Base-by-base conservation (phyloP, 768 basidiomycete genomes). In the Sarcodon sp. region DNA sequence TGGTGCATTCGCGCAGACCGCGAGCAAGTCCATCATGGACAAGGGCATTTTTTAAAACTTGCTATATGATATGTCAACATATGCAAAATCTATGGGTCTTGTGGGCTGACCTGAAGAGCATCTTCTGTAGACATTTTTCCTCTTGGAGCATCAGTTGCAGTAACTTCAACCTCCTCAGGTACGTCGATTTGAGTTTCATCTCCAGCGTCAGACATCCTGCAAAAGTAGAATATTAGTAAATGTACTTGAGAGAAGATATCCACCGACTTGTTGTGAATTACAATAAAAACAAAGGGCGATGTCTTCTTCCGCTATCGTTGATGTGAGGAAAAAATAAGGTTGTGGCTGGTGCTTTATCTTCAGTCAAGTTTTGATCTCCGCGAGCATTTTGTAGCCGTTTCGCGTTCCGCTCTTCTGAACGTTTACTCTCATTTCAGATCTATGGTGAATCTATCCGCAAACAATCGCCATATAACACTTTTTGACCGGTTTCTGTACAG, bases 11-110 rank as follows among this genome's bases (percentile, higher is more conserved):
- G 56, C 93, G 89, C 55, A 99, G 85, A 68, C 94, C 94, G 55
- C 94, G 88, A 51, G 94, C 90, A 53, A 99, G 91, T 62, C 94
- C 93, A 64, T 99, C 94, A 72, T 97, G 93, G 55, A 92, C 83
- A 59, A 99, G 83, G 50, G 94, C 89, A 63, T 91, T 96, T 79
- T 98, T 99, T 79, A 99, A 75, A 55, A 99, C 94, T 87, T 94
- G 86, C 87, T 97, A 64, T 47, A 65, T 32, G 15, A 18, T 27
- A 12, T 10, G 15, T 7, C 46, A 38, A 33, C 33, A 33, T 32
- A 45, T n/a, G 8, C 3, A 2, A n/a, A 2, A 12, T 38, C 16
- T 39, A 9, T 6, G 27, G 7, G 36, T 12, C 12, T 31, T 13
- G 2, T n/a, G 4, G 54, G 57, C 68, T 16, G 48, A 86, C 87